A percentile compares a stretch with the other conserved stretches of the same genome.
phyloP scores from a whole-genome alignment of 2,329 filamentous ascomycete genomes.

The Penicillium sp. region DNA sequence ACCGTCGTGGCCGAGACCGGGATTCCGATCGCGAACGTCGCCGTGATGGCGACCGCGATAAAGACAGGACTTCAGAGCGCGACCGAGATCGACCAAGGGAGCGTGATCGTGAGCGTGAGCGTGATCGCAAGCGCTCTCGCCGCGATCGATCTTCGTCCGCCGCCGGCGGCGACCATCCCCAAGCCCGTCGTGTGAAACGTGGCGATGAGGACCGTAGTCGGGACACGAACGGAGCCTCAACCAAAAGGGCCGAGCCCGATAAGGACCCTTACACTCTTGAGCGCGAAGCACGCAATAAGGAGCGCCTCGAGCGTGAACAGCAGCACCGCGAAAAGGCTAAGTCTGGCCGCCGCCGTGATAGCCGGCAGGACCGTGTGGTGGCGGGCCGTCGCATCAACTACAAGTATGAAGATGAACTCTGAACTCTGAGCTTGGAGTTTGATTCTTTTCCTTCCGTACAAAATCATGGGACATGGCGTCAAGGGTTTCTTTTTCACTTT shows the following conservation, averaged over 20 bases:
- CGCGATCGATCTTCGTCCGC: conserved; percentile 41
- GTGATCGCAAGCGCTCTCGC: conserved; percentile 46
- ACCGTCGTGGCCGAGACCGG: conserved; percentile 45
- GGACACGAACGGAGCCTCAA: conserved; percentile 15
- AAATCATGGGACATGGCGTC: conserved; percentile 13
- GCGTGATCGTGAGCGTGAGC: conserved; percentile 39
- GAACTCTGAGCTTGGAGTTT: conserved; percentile 10
- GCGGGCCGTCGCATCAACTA: conserved; percentile 45
- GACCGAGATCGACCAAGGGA: conserved; percentile 26
- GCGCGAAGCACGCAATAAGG: conserved; percentile 63
- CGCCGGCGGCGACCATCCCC: conserved; percentile 33
- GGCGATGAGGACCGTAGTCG: conserved; percentile 28
- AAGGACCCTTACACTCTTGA: conserved; percentile 73
- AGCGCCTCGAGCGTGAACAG: conserved; percentile 63
- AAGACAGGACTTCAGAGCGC: conserved; percentile 39
- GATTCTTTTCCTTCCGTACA: neutral
- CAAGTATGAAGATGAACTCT: conserved; percentile 50
- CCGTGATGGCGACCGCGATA: conserved; percentile 24
- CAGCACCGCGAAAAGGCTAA: conserved; percentile 59
- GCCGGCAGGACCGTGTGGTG: conserved; percentile 32
- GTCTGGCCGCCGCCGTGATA: conserved; percentile 34
- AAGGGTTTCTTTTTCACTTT: neutral
- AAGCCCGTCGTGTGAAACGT: conserved; percentile 37
- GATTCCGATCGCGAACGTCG: conserved; percentile 28
- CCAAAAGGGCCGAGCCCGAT: conserved; percentile 28